Base-by-base conservation (phyloP, 1,284 basidiomycete species). In the Moesziomyces antarcticus region DNA sequence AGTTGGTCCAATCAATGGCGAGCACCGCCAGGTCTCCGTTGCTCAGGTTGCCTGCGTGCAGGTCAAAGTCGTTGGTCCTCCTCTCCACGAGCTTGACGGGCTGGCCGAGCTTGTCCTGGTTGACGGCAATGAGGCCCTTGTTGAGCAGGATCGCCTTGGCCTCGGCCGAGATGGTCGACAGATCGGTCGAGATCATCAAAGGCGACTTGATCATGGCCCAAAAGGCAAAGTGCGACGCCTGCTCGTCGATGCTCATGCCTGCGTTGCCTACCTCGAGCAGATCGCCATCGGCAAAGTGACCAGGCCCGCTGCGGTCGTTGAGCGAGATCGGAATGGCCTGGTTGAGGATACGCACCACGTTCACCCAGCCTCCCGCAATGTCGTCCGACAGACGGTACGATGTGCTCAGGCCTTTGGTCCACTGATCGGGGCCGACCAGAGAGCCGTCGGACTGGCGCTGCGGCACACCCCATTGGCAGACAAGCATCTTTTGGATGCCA, bases 401-500 rank as follows among this genome's bases (percentile, higher is more conserved):
- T 66, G 87, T 87, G 11, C 86, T 86, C 21, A 87, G 85, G 18
- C 56, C 62, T 8, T 54, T 13, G 2, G 85, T 86, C 67, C 75
- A 81, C 18, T 78, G 60, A 30, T 57, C 63, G 2, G 74, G 66
- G 2, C 62, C 69, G 27, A 66, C 51, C 43, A 64, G 56, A n/a
- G 51, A 30, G 24, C 53, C 66, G 18, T 56, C 50, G 3, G 49
- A 37, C 48, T 57, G 51, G 14, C 54, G 20, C 20, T 62, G 50
- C 4, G 67, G 33, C 8, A 65, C 50, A 65, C 84, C 87, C 81
- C 86, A 88, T 61, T 87, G 87, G 85, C 87, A 88, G 0, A 87
- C 84, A 58, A 87, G 89, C 3, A 88, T 82, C 46, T 89, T 87
- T 1, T 86, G 85, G 52, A 73, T 86, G 5, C 85, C 86, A 0